Evolutionary conservation across 768 basidiomycete species (phyloP).

Genomic region (Naganishia antarctica): DNA sequence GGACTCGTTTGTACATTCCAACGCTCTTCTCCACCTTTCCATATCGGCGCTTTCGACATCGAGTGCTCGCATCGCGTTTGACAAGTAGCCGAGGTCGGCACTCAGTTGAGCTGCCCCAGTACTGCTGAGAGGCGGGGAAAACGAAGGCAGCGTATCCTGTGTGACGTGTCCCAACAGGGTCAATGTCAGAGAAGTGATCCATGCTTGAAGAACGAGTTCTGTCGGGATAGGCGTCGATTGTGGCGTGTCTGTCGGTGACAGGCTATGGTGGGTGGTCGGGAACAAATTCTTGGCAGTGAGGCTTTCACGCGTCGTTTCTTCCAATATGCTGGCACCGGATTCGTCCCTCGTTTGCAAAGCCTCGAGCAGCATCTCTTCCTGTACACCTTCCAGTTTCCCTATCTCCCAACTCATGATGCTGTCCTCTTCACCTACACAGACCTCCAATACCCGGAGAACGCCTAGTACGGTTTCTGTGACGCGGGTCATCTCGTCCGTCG

Average conservation of each 20-base stretch:
- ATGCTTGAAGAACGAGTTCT: constrained; percentile 78
- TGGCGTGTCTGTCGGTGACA: constrained; percentile 12
- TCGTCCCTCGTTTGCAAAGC: constrained; percentile 4
- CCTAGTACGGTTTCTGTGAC: constrained; percentile 92
- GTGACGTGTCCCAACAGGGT: constrained; percentile 72
- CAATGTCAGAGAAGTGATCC: constrained; percentile 86
- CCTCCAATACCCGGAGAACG: constrained; percentile 86
- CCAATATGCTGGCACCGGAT: not conserved
- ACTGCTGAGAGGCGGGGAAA: constrained; percentile 57
- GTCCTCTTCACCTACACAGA: constrained; percentile 75
- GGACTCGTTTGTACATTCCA: constrained; percentile 5
- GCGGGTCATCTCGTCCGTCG: constrained; percentile 78
- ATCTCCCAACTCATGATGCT: constrained; percentile 53
- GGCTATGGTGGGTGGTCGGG: constrained; percentile 4
- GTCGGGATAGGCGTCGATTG: constrained; percentile 55
- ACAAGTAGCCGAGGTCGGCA: constrained; percentile 81
- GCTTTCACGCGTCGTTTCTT: not conserved
- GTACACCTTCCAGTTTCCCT: constrained; percentile 13
- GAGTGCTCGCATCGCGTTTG: constrained; percentile 81
- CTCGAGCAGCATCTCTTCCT: constrained; percentile 13
- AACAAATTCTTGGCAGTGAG: constrained; percentile 5
- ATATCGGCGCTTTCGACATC: constrained; percentile 80
- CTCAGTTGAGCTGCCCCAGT: constrained; percentile 75
- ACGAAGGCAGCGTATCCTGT: constrained; percentile 63
- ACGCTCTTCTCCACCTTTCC: constrained; percentile 62